Conservation (phyloP, 148 eudicot genomes). For the Silene latifolia region DNA sequence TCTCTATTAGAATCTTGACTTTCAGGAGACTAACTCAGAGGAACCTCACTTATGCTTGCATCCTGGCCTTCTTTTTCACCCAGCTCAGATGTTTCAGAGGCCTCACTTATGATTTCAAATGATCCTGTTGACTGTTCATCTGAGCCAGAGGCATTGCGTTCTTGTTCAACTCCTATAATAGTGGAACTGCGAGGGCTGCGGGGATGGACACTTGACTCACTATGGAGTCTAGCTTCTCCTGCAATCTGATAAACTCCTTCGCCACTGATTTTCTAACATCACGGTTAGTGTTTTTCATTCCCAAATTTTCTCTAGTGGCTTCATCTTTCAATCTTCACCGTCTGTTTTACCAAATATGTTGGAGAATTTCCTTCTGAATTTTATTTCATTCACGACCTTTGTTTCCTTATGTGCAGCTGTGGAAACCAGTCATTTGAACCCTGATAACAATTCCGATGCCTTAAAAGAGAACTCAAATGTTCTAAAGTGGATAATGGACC, state of each 20-base stretch:
- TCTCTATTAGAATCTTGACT: too few relatives aligned
- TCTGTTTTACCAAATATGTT: too few relatives aligned
- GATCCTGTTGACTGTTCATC: background rate
- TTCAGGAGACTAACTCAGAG: too few relatives aligned
- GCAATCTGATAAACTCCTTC: slow-evolving; percentile 57
- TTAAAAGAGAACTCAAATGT: slow-evolving; percentile 20
- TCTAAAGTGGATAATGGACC: slow-evolving; percentile 42
- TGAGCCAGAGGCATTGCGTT: background rate
- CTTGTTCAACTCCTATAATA: background rate
- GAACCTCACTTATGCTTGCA: too few relatives aligned
- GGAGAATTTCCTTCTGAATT: background rate
- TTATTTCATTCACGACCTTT: background rate
- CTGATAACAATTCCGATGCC: slow-evolving; percentile 21
- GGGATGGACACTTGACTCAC: slow-evolving; percentile 17
- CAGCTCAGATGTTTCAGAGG: background rate
- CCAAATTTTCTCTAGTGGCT: too few relatives aligned
- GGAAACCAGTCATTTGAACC: slow-evolving; percentile 15
- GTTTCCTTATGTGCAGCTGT: slow-evolving; percentile 24
- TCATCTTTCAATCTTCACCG: too few relatives aligned
- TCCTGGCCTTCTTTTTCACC: background rate
- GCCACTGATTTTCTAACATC: slow-evolving; percentile 59
- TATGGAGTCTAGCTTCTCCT: slow-evolving; percentile 61
- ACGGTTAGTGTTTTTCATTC: slow-evolving; percentile 40
- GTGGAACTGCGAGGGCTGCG: background rate
- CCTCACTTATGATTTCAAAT: background rate